Evolutionary conservation across 2,329 filamentous ascomycete genomes (phyloP), one percentile per base, ranked within the genome.

Genomic region (Arachnopeziza araneosa): DNA sequence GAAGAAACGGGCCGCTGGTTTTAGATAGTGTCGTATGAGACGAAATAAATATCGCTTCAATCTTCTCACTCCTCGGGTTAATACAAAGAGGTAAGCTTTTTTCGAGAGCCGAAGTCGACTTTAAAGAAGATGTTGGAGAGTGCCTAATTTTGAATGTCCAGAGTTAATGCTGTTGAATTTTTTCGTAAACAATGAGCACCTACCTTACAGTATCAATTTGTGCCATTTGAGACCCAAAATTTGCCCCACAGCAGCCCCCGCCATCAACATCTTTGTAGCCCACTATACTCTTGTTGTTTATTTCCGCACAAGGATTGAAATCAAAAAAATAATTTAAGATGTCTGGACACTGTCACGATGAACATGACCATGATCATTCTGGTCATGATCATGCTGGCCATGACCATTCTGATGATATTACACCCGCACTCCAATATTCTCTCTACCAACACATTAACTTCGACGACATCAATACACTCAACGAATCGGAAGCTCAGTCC

Each of bases 371-470:
- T 54, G 66, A 64, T 23, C 73, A 74, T 64, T 76, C 79, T 66
- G 80, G 79, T 60, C 79, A 86, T 67, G 76, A 80, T 68, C 91
- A 96, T 74, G 91, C 96, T 73, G 77, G 79, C 65, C 92, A 97
- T 74, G 92, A 96, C 75, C 93, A 97, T 77, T 88, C 84, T 53
- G 90, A 98, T 78, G 93, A 98, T 78, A 85, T 96, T 69, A 93
- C 90, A 1, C 95, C 95, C 0, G 93, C 93, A 1, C 80, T 97
- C 19, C 93, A 98, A 75, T 88, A 87, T 69, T 91, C 92, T 50
- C 86, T 99, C 44, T 98, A 97, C 78, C 86, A 90, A 65, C 89
- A 96, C 73, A 92, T 99, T 75, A 85, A 93, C 73, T 97, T 98
- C 76, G 88, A 91, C 75, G 83, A 86, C 26, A 86, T 99, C 64